Percentiles rank a stretch among this genome's conserved stretches.
These are phyloP conservation scores for Capronia coronata DNA, from an alignment of 2,329 filamentous ascomycete genomes.

Conservation along the genomic window DNA sequence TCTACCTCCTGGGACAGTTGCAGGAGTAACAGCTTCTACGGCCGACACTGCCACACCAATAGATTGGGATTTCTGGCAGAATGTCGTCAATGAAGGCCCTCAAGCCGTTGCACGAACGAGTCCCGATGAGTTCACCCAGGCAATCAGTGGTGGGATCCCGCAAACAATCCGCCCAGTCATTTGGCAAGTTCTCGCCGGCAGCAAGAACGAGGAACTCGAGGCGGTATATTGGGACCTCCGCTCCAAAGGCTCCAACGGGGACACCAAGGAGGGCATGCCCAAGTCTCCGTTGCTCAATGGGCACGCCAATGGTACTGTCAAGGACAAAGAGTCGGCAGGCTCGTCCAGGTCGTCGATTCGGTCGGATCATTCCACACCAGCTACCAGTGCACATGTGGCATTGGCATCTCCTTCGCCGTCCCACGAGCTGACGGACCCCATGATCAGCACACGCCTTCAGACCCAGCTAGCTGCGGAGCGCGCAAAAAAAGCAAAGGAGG, in stretches of 20 bases:
- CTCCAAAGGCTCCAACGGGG: constrained; percentile 72
- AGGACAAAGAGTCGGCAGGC: constrained; percentile 60
- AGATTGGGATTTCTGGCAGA: constrained; percentile 99
- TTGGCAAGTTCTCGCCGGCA: constrained; percentile 95
- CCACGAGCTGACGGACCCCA: constrained; percentile 56
- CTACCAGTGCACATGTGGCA: constrained; percentile 51
- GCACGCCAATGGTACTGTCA: constrained; percentile 47
- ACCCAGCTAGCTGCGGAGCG: constrained; percentile 59
- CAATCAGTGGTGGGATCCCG: constrained; percentile 89
- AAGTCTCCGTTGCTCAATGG: constrained; percentile 33
- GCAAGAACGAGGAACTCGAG: constrained; percentile 87
- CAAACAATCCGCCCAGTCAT: constrained; percentile 95
- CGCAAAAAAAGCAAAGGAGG: constrained; percentile 73
- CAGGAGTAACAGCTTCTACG: constrained; percentile 67
- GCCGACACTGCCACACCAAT: constrained; percentile 62
- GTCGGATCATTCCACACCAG: constrained; percentile 64
- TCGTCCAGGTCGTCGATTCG: constrained; percentile 82
- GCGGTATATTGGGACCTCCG: constrained; percentile 76
- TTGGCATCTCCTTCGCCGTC: constrained; percentile 51
- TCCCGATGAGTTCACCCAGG: constrained; percentile 78
- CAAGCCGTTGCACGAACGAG: constrained; percentile 81
- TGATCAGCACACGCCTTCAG: constrained; percentile 53
- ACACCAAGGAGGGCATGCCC: constrained; percentile 46
- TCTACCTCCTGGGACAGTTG: constrained; percentile 76
- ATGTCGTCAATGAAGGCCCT: constrained; percentile 89